Base-by-base conservation (phyloP, 331 rosid species). In the Pyrus hybrid region DNA sequence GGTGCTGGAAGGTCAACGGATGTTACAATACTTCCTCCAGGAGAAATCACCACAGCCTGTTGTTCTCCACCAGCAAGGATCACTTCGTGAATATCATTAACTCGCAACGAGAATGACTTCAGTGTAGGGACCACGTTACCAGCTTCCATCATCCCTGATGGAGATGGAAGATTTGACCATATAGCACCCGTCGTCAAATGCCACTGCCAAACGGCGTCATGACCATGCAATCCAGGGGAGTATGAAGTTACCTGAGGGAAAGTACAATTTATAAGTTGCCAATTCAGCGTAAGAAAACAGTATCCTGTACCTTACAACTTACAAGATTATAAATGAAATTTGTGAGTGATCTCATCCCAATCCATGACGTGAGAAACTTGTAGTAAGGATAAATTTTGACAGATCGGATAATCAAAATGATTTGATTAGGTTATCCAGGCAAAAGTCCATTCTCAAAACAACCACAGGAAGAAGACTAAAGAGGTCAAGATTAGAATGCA, bases 121-220 rank as follows among this genome's bases (percentile, higher is more conserved):
- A 95, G 87, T 4, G 99, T 92, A 47, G 99, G 99, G 80, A 95
- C 79, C 73, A 87, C 93, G 13, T 41, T 62, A 45, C 96, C 97
- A 69, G 91, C 84, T 74, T 92, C 99, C 94, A 88, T 89, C 99
- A 91, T 86, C 71, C 99, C 99, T 1, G 96, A 83, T 14, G 98
- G 99, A 58, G 99, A 88, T 70, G 98, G 99, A 63, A 92, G 93
- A 82, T 95, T 95, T 73, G 99, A 90, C 98, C 99, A 95, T 16
- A 95, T 86, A 56, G 89, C 85, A 70, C 97, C 94, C 10, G 99
- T 95, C 49, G 93, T 79, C 74, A 92, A 86, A 33, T 95, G 98
- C 99, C 98, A 92, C 77, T 92, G 93, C 99, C 99, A 92, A 80
- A 78, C 80, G 63, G 97, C 98, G 77, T 75, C 98, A 33, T 92